A percentile compares a stretch with the other conserved stretches of the same genome.
These are phyloP conservation scores for Tilletiaria anomala DNA, from an alignment of 1,284 basidiomycete species.

Conservation along the genomic window DNA sequence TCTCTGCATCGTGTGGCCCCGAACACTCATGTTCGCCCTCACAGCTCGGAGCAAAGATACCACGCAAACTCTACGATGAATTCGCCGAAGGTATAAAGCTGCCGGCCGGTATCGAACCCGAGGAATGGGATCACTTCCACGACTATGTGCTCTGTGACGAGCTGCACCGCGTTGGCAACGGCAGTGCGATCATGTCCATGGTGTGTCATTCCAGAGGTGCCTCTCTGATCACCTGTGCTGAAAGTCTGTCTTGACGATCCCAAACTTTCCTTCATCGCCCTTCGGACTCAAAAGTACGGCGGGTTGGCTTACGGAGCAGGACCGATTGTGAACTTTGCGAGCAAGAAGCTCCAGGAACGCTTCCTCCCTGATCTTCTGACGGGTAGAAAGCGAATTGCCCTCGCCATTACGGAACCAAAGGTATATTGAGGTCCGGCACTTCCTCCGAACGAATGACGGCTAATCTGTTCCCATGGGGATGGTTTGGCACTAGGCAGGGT, in stretches of 20 bases:
- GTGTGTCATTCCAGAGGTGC: no score
- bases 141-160: conserved; percentile 30
- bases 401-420: conserved; percentile 33
- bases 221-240: no score
- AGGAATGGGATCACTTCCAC: conserved; percentile 29
- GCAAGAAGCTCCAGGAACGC: conserved; percentile 15
- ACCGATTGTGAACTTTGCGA: conserved; percentile 22
- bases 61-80: conserved; percentile 13
- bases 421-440: not conserved
- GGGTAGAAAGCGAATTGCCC: conserved; percentile 20
- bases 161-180: conserved; percentile 14
- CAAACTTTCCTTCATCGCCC: no score
- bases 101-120: conserved; percentile 15
- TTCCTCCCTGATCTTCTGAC: conserved; percentile 22
- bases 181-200: no score
- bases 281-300: conserved; percentile 10
- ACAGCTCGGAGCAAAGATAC: conserved; percentile 6
- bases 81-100: conserved; percentile 12
- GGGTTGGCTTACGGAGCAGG: conserved; percentile 14
- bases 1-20: no score
- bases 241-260: no score
- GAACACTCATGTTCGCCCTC: no score
- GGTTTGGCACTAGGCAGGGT: no score
- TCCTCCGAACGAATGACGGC: conserved; percentile 3
- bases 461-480: conserved; percentile 9